These are phyloP conservation scores for Cystofilobasidium macerans DNA, from an alignment of 768 basidiomycete species.

Conservation along the genomic window DNA sequence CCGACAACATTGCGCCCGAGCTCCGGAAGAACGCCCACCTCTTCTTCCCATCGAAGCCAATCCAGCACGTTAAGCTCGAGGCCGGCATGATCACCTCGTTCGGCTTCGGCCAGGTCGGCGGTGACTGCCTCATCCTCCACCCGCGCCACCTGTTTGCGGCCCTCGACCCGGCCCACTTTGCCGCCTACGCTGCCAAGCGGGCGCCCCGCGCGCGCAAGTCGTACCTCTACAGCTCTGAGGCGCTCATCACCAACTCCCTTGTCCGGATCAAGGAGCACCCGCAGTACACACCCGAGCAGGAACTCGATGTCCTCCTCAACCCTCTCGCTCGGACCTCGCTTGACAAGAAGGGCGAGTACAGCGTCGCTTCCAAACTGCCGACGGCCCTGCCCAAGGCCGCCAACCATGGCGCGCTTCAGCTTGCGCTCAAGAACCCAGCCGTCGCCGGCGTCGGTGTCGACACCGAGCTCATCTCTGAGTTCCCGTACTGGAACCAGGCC, in stretches of 20 bases:
- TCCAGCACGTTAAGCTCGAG: constrained; percentile 78
- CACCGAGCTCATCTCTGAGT: constrained; percentile 77
- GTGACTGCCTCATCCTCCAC: constrained; percentile 74
- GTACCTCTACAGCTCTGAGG: constrained; percentile 58
- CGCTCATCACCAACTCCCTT: constrained; percentile 86
- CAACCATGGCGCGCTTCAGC: constrained; percentile 19
- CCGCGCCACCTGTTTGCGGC: constrained; percentile 83
- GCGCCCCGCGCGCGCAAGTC: constrained; percentile 49
- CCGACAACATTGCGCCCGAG: constrained; percentile 64
- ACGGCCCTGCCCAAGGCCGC: constrained; percentile 33
- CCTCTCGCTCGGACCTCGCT: constrained; percentile 64
- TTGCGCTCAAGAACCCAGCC: constrained; percentile 18
- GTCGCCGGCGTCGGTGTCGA: constrained; percentile 61
- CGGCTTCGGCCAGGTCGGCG: constrained; percentile 47
- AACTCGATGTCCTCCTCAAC: constrained; percentile 77
- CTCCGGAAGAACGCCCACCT: constrained; percentile 81
- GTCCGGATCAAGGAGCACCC: constrained; percentile 91
- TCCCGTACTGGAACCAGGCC: constrained; percentile 75
- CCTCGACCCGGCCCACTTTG: constrained; percentile 64
- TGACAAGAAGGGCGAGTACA: constrained; percentile 75
- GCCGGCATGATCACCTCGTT: constrained; percentile 40
- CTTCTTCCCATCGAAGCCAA: constrained; percentile 94
- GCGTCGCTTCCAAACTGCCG: constrained; percentile 57
- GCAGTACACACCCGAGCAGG: constrained; percentile 76
- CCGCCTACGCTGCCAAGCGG: constrained; percentile 55